Evolutionary conservation across 169 alveolate genomes (phyloP).

Genomic region (Plasmodium reichenowi): DNA sequence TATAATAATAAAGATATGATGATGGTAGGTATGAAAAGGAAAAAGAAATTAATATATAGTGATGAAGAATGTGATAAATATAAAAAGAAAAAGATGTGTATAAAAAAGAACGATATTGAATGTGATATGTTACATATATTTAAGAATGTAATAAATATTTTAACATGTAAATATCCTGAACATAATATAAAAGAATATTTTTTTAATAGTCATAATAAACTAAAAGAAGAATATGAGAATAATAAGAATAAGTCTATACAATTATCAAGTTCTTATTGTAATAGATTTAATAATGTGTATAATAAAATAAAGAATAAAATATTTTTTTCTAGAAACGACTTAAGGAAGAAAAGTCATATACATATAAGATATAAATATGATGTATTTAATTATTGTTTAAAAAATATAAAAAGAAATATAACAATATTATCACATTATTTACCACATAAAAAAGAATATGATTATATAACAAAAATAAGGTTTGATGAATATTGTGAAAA

Average conservation of each 20-base stretch:
- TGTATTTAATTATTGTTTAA: slow-evolving; percentile 37
- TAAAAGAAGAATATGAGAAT: slow-evolving; percentile 62
- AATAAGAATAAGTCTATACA: slow-evolving; percentile 38
- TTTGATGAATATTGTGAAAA: slow-evolving; percentile 37
- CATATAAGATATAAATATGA: slow-evolving; percentile 28
- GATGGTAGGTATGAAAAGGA: not conserved
- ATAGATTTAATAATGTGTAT: slow-evolving; percentile 32
- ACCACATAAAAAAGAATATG: slow-evolving; percentile 43
- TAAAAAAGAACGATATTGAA: slow-evolving; percentile 41
- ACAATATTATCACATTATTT: slow-evolving; percentile 67
- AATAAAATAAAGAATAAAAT: slow-evolving; percentile 33
- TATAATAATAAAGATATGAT: not conserved
- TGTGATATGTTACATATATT: slow-evolving; percentile 65
- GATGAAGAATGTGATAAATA: not conserved
- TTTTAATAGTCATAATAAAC: slow-evolving; percentile 69
- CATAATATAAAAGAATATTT: slow-evolving; percentile 56
- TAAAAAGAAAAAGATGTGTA: not conserved
- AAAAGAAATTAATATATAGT: not conserved
- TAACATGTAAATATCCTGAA: slow-evolving; percentile 63
- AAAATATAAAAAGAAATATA: slow-evolving; percentile 54
- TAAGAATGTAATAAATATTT: slow-evolving; percentile 48
- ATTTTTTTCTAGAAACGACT: slow-evolving; percentile 26
- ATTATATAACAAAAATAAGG: slow-evolving; percentile 56
- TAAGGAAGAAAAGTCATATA: slow-evolving; percentile 15
- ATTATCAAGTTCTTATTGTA: slow-evolving; percentile 46